phyloP scores from a whole-genome alignment of 2,329 filamentous ascomycete species.

The Zasmidium citrigriseum region DNA sequence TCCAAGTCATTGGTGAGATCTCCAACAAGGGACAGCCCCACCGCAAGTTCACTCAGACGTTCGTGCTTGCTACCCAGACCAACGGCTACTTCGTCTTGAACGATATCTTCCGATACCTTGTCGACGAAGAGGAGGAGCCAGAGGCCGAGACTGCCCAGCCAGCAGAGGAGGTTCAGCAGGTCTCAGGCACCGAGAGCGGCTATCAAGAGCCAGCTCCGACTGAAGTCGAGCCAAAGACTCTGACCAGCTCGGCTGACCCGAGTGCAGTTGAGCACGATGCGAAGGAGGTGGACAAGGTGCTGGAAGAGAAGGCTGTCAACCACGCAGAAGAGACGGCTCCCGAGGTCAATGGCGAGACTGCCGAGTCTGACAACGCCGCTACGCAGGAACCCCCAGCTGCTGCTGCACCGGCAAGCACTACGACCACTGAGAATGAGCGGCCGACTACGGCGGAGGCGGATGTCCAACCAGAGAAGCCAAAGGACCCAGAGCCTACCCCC shows the following conservation, averaged over 20 bases:
- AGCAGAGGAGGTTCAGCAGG: slow-evolving; percentile 36
- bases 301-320: slow-evolving; percentile 61
- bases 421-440: slow-evolving; percentile 39
- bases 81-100: slow-evolving; percentile 98
- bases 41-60: slow-evolving; percentile 97
- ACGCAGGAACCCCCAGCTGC: slow-evolving; percentile 29
- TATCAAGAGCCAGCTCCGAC: slow-evolving; percentile 44
- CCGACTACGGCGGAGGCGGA: slow-evolving; percentile 39
- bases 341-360: slow-evolving; percentile 34
- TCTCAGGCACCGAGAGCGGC: slow-evolving; percentile 37
- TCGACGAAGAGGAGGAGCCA: slow-evolving; percentile 74
- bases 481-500: slow-evolving; percentile 59
- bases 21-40: slow-evolving; percentile 90
- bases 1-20: slow-evolving; percentile 97
- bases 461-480: slow-evolving; percentile 60
- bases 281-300: slow-evolving; percentile 68
- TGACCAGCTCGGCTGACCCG: slow-evolving; percentile 37
- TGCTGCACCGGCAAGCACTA: slow-evolving; percentile 33
- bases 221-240: slow-evolving; percentile 33
- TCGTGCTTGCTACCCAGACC: slow-evolving; percentile 92
- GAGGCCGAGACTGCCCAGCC: slow-evolving; percentile 39
- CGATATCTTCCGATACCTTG: slow-evolving; percentile 94
- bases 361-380: slow-evolving; percentile 42
- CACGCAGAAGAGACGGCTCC: slow-evolving; percentile 23
- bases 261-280: slow-evolving; percentile 47